A percentile compares a stretch with the other conserved stretches of the same genome.
These are phyloP conservation scores for Trichoderma virens DNA, from an alignment of 495 filamentous ascomycete genomes.

Conservation along the genomic window DNA sequence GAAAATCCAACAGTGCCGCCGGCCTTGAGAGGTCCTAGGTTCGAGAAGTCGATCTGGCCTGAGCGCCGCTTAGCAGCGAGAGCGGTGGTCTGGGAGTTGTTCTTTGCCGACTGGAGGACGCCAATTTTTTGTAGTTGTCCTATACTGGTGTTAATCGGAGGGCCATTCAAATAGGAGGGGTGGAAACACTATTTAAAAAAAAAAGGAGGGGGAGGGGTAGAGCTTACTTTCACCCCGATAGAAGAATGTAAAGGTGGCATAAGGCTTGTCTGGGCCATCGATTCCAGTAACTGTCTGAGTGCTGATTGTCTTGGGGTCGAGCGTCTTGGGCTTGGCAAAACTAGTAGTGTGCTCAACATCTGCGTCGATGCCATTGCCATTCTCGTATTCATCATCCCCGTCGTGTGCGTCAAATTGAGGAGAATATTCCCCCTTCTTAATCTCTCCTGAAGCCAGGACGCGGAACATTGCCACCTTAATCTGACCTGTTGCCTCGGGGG, in stretches of 20 bases:
- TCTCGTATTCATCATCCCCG: conserved; percentile 65
- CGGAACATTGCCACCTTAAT: conserved; percentile 97
- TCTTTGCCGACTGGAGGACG: conserved; percentile 58
- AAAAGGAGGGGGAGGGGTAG: conserved; percentile 24
- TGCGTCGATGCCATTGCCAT: conserved; percentile 37
- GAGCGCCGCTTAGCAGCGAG: conserved; percentile 62
- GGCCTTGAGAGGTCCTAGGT: conserved; percentile 74
- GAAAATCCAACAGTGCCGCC: conserved; percentile 83
- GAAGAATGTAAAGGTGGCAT: conserved; percentile 95
- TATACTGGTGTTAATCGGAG: conserved; percentile 28
- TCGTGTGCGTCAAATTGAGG: conserved; percentile 97
- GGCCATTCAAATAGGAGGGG: conserved; percentile 2
- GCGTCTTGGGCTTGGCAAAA: conserved; percentile 93
- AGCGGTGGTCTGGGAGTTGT: conserved; percentile 42
- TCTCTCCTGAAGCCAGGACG: conserved; percentile 90
- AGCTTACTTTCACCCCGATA: conserved; percentile 90
- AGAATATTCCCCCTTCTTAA: conserved; percentile 94
- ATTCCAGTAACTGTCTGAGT: conserved; percentile 99
- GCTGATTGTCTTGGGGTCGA: conserved; percentile 95
- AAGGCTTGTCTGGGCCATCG: conserved; percentile 88
- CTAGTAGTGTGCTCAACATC: conserved; percentile 97
- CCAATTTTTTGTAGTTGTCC: conserved; percentile 94
- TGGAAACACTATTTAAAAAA: neutral
- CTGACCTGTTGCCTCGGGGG: conserved; percentile 90
- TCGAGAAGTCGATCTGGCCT: conserved; percentile 70